Conservation (phyloP, 2,329 filamentous ascomycete species). For the Sporothrix mexicana region DNA sequence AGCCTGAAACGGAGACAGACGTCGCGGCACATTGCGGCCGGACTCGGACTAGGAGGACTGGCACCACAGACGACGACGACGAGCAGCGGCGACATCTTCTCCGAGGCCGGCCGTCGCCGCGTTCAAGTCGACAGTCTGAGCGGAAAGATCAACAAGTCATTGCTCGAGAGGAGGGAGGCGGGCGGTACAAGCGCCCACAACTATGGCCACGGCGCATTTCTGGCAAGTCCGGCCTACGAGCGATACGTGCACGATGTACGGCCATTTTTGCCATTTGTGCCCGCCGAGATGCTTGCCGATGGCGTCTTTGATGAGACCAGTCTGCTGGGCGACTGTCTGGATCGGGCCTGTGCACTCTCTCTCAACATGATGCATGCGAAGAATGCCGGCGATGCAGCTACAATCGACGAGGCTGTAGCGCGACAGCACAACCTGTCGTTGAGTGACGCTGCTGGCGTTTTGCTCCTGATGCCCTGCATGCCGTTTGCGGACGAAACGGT, state of each 20-base stretch:
- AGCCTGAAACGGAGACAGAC: constrained; percentile 26
- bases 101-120: neutral
- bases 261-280: constrained; percentile 27
- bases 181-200: neutral
- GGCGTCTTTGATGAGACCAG: constrained; percentile 3
- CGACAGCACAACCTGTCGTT: neutral
- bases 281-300: constrained; percentile 21
- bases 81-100: neutral
- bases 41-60: neutral
- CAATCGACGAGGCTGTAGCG: neutral
- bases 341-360: constrained; percentile 14
- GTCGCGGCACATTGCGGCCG: constrained; percentile 20
- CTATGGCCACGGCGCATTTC: neutral
- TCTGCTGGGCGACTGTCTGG: constrained; percentile 5
- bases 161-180: neutral
- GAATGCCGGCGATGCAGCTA: neutral
- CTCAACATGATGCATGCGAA: neutral
- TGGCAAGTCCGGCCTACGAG: neutral
- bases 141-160: constrained; percentile 28
- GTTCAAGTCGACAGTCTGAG: constrained; percentile 20
- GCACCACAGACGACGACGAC: too few species aligned
- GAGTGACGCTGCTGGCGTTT: constrained; percentile 1
- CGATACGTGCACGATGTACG: constrained; percentile 4
- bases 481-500: neutral
- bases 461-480: constrained; percentile 18